Percentiles rank a stretch among this genome's conserved stretches.
These are phyloP conservation scores for Fraxinus latifolia DNA, from an alignment of 305 asterid species.

Conservation along the genomic window DNA sequence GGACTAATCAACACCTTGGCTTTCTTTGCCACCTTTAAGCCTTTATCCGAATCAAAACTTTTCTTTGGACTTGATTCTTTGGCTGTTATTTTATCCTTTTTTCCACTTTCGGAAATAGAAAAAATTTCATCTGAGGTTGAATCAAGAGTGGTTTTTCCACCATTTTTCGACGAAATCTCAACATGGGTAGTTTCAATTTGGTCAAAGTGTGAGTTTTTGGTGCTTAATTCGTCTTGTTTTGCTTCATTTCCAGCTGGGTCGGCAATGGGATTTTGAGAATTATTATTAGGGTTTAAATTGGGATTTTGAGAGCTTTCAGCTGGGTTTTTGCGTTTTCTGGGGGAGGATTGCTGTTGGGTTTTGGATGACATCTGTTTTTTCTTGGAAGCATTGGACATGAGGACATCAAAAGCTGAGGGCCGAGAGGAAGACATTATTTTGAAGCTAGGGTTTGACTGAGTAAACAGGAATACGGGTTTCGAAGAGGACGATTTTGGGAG, in stretches of 20 bases:
- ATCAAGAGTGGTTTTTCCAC: not conserved
- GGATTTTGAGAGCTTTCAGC: slow-evolving; percentile 3
- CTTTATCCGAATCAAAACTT: not conserved
- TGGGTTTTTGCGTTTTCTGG: slow-evolving; percentile 1
- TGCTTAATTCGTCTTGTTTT: slow-evolving; percentile 2
- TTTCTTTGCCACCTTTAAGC: slow-evolving; percentile 33
- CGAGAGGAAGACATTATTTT: slow-evolving; percentile 45
- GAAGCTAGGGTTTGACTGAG: slow-evolving; percentile 36
- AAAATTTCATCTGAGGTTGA: not conserved
- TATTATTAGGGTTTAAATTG: not conserved
- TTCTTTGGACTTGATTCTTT: slow-evolving; percentile 1
- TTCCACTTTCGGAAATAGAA: not conserved
- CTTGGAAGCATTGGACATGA: slow-evolving; percentile 59
- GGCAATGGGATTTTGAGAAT: not conserved
- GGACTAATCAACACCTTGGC: slow-evolving; percentile 36
- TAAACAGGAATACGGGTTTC: slow-evolving; percentile 15
- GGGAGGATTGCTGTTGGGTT: slow-evolving; percentile 29
- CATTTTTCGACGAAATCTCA: not conserved
- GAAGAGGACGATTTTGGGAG: slow-evolving; percentile 3
- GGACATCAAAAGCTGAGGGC: slow-evolving; percentile 56
- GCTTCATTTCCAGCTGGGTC: not conserved
- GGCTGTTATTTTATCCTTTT: not conserved
- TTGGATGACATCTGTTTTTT: slow-evolving; percentile 32
- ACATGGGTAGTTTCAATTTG: slow-evolving; percentile 16
- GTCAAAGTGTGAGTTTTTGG: slow-evolving; percentile 13